Base-by-base conservation (phyloP, 345 rosid genomes). In the Brassica nigra region DNA sequence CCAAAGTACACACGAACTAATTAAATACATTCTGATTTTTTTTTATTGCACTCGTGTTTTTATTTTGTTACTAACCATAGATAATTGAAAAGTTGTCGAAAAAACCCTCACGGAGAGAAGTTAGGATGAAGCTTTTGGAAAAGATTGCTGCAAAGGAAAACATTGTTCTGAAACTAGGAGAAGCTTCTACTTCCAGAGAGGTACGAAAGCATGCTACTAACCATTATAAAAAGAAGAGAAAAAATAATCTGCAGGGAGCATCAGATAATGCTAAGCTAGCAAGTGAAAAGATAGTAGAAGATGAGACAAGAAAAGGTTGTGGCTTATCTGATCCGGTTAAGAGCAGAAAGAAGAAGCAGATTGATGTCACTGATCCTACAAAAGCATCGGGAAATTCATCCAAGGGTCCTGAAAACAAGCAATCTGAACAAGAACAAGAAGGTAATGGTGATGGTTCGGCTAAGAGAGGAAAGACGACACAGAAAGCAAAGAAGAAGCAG, bases 331-430 rank as follows among this genome's bases (percentile, higher is more conserved):
- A 81, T 65, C 71, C 83, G 16, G 62, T 66, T 34, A 76, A 76
- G 44, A 71, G 68, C 34, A 57, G 82, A 10, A 86, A 76, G 77
- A 84, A 81, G 62, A 88, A 87, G 84, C 91, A 89, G 84, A 90
- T 27, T 83, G 93, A 89, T 77, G 97, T 92, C 1, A 89, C 97
- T 74, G 95, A 88, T 66, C 89, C 97, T 74, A 92, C 86, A 68
- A 92, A 90, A 84, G 95, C 90, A 44, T 97, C 95, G 10, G 0
- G 97, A 97, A 20, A 92, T 88, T 67, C 71, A 87, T 73, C 97
- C 94, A 0, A 97, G 95, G 29, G 90, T 70, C 39, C 64, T 5
- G 12, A 6, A 27, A 37, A 64, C 31, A 70, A 80, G 52, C 31
- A 70, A 23, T 23, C 27, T 23, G 27, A 23, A 37, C 5, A 63